Evolutionary conservation across 208 protist genomes (phyloP), one percentile per base, ranked within the genome.

Genomic region (Wallacemonas sp.): DNA sequence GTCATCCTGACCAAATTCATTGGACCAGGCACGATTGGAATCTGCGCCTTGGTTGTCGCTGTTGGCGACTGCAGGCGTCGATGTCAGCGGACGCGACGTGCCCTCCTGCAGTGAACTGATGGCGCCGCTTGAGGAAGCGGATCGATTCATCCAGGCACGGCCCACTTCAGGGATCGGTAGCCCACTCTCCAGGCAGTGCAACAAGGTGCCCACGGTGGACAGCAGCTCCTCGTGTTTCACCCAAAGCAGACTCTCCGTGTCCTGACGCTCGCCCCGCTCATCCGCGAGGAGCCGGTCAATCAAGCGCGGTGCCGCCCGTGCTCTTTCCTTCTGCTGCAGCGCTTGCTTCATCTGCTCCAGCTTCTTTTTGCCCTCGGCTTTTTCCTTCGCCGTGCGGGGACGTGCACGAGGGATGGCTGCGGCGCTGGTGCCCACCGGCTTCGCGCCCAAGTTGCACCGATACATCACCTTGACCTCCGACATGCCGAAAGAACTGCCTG

Each of bases 401-500:
- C 45, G 28, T 5, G n/a, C 12, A 30, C n/a, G 68, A 21, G 27
- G 38, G 2, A 26, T 24, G 24, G 33, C 19, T 2, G 22, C 11
- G 11, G 11, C 30, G 2, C 26, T 15, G 15, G 49, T n/a, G 42
- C 30, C 39, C 28, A 46, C 3, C 8, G 15, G 51, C 1, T 45
- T 33, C n/a, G 30, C 53, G 28, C 68, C 80, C 27, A 90, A 73
- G 62, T 88, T 89, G 38, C 75, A 80, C 44, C 82, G 81, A 22
- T 72, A 73, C 1, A 90, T 9, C 9, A 92, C 47, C 14, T 76
- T 70, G 22, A 93, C 70, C 24, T 51, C 78, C 2, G 75, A 84
- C 9, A 84, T 72, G 8, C 75, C 85, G 49, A 94, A 86, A 49
- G 34, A 68, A 51, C 87, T 94, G 34, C 71, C 85, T 1, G 54